These are phyloP conservation scores for Salix viminalis DNA, from an alignment of 345 rosid species.

Conservation along the genomic window DNA sequence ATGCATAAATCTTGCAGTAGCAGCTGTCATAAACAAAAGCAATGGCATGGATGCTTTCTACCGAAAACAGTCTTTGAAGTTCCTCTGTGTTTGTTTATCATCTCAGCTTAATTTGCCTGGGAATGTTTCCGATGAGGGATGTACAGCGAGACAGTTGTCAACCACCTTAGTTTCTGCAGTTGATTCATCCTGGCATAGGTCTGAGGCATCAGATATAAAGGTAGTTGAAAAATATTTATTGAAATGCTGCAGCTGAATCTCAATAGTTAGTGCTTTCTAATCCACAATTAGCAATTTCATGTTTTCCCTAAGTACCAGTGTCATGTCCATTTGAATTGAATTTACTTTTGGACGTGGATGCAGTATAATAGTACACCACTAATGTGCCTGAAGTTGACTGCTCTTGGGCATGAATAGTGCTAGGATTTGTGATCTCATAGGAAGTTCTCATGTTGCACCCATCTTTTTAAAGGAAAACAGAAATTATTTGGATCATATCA, in stretches of 20 bases:
- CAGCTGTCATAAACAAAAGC: constrained; percentile 67
- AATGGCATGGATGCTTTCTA: constrained; percentile 70
- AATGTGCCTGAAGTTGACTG: background rate
- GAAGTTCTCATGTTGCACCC: too few relatives aligned
- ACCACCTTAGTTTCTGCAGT: constrained; percentile 56
- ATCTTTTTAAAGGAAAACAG: too few relatives aligned
- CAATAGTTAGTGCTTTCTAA: background rate
- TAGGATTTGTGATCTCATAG: too few relatives aligned
- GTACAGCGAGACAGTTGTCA: constrained; percentile 58
- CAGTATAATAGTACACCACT: background rate
- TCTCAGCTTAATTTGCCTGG: constrained; percentile 98
- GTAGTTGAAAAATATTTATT: constrained; percentile 37
- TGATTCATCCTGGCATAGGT: constrained; percentile 68
- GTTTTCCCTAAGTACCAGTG: background rate
- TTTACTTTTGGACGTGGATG: background rate
- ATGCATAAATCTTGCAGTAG: constrained; percentile 91
- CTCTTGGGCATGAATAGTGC: too few relatives aligned
- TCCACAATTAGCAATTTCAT: background rate
- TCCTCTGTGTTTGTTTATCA: constrained; percentile 81
- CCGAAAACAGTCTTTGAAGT: constrained; percentile 79
- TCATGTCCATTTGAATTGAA: background rate
- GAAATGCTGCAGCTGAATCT: background rate
- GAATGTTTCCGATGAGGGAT: constrained; percentile 65
- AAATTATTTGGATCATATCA: too few relatives aligned
- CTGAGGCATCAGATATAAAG: constrained; percentile 77